These are phyloP conservation scores for Erodium moschatum DNA, from an alignment of 441 rosid species.

Conservation along the genomic window DNA sequence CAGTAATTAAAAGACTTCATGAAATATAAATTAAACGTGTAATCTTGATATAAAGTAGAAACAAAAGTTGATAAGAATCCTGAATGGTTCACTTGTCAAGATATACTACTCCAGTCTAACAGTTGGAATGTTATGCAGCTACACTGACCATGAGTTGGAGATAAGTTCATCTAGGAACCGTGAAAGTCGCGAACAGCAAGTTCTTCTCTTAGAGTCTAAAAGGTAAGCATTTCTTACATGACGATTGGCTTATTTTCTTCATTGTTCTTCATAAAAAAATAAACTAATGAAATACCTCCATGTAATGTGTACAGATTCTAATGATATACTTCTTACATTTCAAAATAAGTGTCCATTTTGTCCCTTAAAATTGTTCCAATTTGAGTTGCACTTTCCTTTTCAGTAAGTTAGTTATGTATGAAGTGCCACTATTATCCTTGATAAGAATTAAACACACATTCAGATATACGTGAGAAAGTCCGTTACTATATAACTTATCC, in stretches of 20 bases:
- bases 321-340: too few species aligned
- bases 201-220: constrained; percentile 66
- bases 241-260: neutral
- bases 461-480: neutral
- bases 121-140: constrained; percentile 33
- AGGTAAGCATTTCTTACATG: constrained; percentile 36
- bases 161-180: constrained; percentile 34
- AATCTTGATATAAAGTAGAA: neutral
- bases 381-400: too few species aligned
- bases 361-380: too few species aligned
- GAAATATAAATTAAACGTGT: too few species aligned
- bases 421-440: too few species aligned
- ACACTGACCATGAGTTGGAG: constrained; percentile 43
- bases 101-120: constrained; percentile 1
- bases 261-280: neutral
- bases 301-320: too few species aligned
- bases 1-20: neutral
- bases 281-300: too few species aligned
- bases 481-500: neutral
- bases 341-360: too few species aligned
- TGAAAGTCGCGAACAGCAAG: constrained; percentile 38
- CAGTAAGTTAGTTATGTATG: too few species aligned
- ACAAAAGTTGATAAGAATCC: neutral
- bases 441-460: neutral
- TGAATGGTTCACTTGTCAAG: neutral